phyloP scores from a whole-genome alignment of 1,284 basidiomycete species.

The Leccinum pseudoinsigne region DNA sequence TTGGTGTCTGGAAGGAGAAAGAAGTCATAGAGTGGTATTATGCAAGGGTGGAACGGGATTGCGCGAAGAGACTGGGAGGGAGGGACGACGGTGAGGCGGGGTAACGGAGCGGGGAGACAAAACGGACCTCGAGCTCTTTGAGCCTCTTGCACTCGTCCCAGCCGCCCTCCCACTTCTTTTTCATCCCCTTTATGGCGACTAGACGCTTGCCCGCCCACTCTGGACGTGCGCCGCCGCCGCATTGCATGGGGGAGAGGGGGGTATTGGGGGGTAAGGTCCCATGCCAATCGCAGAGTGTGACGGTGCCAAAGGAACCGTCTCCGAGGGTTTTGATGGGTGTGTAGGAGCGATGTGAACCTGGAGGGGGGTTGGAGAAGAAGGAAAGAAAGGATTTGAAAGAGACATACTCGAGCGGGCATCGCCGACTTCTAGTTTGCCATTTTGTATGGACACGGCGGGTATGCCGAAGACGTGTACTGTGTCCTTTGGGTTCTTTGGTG shows the following conservation, averaged over 20 bases:
- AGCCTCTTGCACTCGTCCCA: constrained; percentile 97
- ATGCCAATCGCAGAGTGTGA: constrained; percentile 99
- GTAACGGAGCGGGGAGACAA: constrained; percentile 15
- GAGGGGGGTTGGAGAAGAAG: constrained; percentile 3
- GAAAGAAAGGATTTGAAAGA: constrained; percentile 12
- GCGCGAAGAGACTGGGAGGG: constrained; percentile 79
- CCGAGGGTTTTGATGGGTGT: constrained; percentile 88
- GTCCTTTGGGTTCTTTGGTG: constrained; percentile 43
- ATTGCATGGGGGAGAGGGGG: constrained; percentile 89
- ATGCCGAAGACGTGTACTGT: constrained; percentile 65
- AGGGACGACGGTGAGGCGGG: constrained; percentile 10
- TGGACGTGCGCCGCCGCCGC: constrained; percentile 82
- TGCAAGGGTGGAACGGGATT: constrained; percentile 95
- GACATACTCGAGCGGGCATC: constrained; percentile 65
- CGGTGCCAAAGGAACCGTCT: constrained; percentile 96
- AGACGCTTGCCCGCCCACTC: constrained; percentile 95
- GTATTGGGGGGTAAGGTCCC: constrained; percentile 89
- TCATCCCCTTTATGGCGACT: constrained; percentile 98
- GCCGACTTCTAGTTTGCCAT: constrained; percentile 68
- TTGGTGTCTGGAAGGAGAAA: constrained; percentile 92
- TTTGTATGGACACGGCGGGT: constrained; percentile 69
- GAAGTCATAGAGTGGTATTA: constrained; percentile 98
- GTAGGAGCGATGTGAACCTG: constrained; percentile 60
- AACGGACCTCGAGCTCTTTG: constrained; percentile 91
- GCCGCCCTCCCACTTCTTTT: constrained; percentile 94